These are phyloP conservation scores for Skeletonema costatum DNA, from an alignment of 108 stramenopile species.

Conservation along the genomic window DNA sequence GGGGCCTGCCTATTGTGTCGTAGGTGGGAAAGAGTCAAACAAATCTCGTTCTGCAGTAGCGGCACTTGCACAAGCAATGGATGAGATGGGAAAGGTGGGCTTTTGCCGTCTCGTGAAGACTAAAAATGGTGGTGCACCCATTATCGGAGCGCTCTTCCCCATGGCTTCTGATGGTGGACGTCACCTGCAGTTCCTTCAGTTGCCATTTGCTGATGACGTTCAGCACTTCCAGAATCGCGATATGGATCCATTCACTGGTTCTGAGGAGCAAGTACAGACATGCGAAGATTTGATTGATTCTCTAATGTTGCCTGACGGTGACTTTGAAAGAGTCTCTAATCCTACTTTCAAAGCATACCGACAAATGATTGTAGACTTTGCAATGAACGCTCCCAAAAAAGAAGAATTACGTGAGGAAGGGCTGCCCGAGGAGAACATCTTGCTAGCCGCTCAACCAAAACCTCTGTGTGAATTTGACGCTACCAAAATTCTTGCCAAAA, in stretches of 20 bases:
- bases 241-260: slow-evolving; percentile 6
- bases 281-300: slow-evolving; percentile 79
- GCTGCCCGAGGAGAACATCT: slow-evolving; percentile 23
- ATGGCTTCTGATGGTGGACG: slow-evolving; percentile 13
- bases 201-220: slow-evolving; percentile 83
- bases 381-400: slow-evolving; percentile 34
- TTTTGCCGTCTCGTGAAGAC: slow-evolving; percentile 73
- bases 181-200: slow-evolving; percentile 65
- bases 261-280: slow-evolving; percentile 24
- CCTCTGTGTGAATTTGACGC: slow-evolving; percentile 39
- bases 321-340: slow-evolving; percentile 53
- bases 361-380: slow-evolving; percentile 39
- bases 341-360: slow-evolving; percentile 46
- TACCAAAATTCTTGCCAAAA: slow-evolving; percentile 19
- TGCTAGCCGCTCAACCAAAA: slow-evolving; percentile 21
- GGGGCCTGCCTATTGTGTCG: slow-evolving; percentile 69
- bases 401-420: slow-evolving; percentile 19
- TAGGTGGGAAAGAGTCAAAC: slow-evolving; percentile 61
- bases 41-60: slow-evolving; percentile 67
- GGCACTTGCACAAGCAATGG: slow-evolving; percentile 66
- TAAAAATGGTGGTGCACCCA: slow-evolving; percentile 60
- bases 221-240: slow-evolving; percentile 18
- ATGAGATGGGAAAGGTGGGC: slow-evolving; percentile 59
- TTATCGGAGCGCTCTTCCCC: slow-evolving; percentile 75
- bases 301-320: slow-evolving; percentile 70